Percentiles rank a stretch among this genome's conserved stretches.
Evolutionary conservation across 1,284 basidiomycete genomes (phyloP).

Genomic region (Sparassis latifolia): DNA sequence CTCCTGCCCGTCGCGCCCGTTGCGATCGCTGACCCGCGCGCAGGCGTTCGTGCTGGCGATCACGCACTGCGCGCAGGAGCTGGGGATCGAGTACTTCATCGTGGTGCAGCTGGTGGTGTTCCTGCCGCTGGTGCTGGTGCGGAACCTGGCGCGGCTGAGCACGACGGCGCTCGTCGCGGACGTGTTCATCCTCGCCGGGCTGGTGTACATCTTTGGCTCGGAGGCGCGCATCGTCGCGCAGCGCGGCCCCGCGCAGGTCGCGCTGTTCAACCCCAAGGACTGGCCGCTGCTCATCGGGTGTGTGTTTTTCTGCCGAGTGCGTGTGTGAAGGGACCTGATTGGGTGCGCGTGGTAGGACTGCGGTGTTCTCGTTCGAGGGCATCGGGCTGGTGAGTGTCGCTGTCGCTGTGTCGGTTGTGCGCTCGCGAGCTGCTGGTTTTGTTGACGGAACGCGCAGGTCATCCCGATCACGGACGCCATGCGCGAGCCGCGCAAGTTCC

Average conservation of each 20-base stretch:
- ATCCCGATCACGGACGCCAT: constrained; percentile 98
- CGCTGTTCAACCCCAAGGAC: constrained; percentile 83
- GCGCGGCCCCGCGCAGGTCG: constrained; percentile 76
- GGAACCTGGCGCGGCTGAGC: constrained; percentile 90
- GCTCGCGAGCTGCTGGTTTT: no score
- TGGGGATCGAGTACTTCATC: constrained; percentile 80
- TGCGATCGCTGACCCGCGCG: neutral
- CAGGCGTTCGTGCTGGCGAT: constrained; percentile 82
- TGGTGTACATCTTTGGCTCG: constrained; percentile 81
- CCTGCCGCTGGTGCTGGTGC: constrained; percentile 79
- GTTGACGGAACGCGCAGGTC: constrained; percentile 35
- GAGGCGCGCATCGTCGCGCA: constrained; percentile 65
- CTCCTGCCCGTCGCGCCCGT: neutral
- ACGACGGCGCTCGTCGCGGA: constrained; percentile 92
- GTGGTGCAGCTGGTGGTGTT: constrained; percentile 82
- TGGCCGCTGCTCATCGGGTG: constrained; percentile 93
- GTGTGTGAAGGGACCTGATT: neutral
- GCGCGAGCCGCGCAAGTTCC: constrained; percentile 92
- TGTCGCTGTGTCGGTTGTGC: no score
- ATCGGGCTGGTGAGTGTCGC: constrained; percentile 72
- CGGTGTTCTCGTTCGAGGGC: constrained; percentile 98
- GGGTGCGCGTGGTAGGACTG: constrained; percentile 54
- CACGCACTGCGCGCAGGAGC: constrained; percentile 67
- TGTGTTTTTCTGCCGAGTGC: constrained; percentile 20
- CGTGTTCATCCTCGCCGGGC: constrained; percentile 88